phyloP scores from a whole-genome alignment of 495 filamentous ascomycete genomes.

The Durotheca rogersii region DNA sequence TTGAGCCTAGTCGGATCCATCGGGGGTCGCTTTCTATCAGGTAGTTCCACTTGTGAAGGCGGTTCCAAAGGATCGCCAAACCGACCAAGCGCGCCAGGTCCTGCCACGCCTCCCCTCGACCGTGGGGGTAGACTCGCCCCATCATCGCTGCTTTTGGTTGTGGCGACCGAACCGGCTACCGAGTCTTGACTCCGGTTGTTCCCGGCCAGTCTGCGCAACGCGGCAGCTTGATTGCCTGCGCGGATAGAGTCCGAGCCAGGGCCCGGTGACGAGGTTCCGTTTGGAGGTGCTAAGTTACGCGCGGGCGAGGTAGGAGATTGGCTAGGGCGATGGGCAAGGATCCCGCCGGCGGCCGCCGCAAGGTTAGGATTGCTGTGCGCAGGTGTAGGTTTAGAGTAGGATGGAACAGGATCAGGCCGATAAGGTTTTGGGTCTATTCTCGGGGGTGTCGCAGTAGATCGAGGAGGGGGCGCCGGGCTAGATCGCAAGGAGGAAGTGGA shows the following conservation, averaged over 20 bases:
- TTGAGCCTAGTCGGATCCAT: conserved; percentile 52
- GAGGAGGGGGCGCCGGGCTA: conserved; percentile 33
- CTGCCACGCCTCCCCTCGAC: conserved; percentile 49
- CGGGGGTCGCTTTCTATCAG: conserved; percentile 54
- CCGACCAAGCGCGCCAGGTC: conserved; percentile 36
- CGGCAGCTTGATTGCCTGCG: conserved; percentile 42
- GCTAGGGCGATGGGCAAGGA: conserved; percentile 22
- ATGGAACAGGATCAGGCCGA: conserved; percentile 22
- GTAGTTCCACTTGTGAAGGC: conserved; percentile 46
- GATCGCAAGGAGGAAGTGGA: conserved; percentile 26
- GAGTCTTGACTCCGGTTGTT: conserved; percentile 60
- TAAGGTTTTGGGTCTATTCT: conserved; percentile 25
- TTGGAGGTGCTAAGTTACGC: conserved; percentile 38
- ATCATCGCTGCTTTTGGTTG: conserved; percentile 50
- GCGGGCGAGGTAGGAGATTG: conserved; percentile 30
- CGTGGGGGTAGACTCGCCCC: conserved; percentile 50
- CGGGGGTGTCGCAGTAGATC: conserved; percentile 42
- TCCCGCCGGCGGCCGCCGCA: conserved; percentile 10
- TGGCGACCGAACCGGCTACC: conserved; percentile 44
- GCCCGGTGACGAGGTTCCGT: conserved; percentile 45
- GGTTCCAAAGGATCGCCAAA: conserved; percentile 42
- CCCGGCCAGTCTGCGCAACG: conserved; percentile 48
- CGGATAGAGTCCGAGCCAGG: conserved; percentile 49
- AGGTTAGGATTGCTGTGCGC: conserved; percentile 15
- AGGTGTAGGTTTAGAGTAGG: conserved; percentile 24